Base-by-base conservation (phyloP, 441 rosid genomes). In the Metrosideros polymorpha region DNA sequence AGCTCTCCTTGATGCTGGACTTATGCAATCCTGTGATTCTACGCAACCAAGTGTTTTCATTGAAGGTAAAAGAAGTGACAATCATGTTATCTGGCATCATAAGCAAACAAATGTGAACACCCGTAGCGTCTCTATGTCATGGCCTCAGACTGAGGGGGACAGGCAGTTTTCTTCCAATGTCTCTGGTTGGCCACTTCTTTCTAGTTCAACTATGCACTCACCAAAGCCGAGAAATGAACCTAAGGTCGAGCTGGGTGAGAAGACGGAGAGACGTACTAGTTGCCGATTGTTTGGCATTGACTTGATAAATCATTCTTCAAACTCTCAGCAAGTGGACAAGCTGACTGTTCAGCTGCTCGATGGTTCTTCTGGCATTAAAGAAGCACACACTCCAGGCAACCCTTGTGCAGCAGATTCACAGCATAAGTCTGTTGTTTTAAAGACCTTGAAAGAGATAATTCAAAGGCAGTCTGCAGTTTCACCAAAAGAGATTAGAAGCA, bases 201-300 rank as follows among this genome's bases (percentile, higher is more conserved):
- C 89, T 18, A 90, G 91, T 12, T 84, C 91, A 45, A 83, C 86
- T n/a, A 47, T 86, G 35, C 91, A 82, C 79, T 85, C 92, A 45
- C 82, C 92, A 43, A 92, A 91, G 86, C 76, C 82, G 84, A 92
- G 89, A 84, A 87, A 79, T 89, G 92, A 94, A 32, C 49, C 86
- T 52, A 47, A 89, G 86, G 88, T 84, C 52, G 94, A 90, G 84
- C 89, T 89, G 52, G 84, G 76, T 84, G 91, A 90, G 91, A 93
- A 91, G 85, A 86, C 85, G 1, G 94, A 93, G 92, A 87, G 82
- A 25, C 86, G 86, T 8, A 6, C 90, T 85, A 88, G 87, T 76
- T 94, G 89, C 85, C 90, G 96, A 85, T 89, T 94, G 88, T 94
- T 94, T 83, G 97, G 97, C 56, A 87, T 94, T 83, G 97, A 94